phyloP scores from a whole-genome alignment of 371 early-diverging fungal genomes.

The Syncephalastrum monosporum region DNA sequence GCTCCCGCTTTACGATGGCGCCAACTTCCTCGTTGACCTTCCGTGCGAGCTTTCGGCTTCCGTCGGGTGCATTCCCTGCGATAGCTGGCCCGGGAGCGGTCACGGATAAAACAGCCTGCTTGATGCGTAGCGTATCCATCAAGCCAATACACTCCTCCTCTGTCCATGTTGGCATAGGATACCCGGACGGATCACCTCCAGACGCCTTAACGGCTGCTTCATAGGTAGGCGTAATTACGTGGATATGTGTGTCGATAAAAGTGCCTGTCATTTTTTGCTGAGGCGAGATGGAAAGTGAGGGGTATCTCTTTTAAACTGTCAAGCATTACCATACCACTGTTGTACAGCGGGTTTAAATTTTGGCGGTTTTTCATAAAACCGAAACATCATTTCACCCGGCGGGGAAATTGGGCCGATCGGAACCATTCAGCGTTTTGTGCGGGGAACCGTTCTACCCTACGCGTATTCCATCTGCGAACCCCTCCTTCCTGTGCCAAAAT shows the following conservation, averaged over 20 bases:
- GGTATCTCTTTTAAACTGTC: no score
- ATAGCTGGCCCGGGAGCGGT: slow-evolving; percentile 9
- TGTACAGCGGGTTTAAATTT: no score
- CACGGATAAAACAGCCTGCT: slow-evolving; percentile 6
- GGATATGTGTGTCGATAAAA: slow-evolving; percentile 11
- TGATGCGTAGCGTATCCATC: slow-evolving; percentile 2
- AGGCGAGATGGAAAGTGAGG: no score
- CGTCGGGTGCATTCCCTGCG: background rate
- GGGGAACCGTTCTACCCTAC: no score
- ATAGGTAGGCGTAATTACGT: slow-evolving; percentile 6
- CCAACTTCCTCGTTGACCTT: slow-evolving; percentile 2
- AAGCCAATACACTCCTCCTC: slow-evolving; percentile 1
- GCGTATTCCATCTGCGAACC: no score
- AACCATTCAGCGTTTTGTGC: no score
- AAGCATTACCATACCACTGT: no score
- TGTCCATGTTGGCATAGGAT: slow-evolving; percentile 8
- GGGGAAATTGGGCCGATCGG: no score
- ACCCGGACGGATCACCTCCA: slow-evolving; percentile 11
- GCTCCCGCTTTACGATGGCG: background rate
- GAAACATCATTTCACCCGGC: no score
- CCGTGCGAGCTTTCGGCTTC: background rate
- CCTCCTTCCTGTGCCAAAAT: no score
- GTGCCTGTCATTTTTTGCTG: no score
- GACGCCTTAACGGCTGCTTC: slow-evolving; percentile 7
- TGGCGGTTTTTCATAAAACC: no score